phyloP scores from a whole-genome alignment of 164 flowering plant species.

The Macadamia integrifolia region DNA sequence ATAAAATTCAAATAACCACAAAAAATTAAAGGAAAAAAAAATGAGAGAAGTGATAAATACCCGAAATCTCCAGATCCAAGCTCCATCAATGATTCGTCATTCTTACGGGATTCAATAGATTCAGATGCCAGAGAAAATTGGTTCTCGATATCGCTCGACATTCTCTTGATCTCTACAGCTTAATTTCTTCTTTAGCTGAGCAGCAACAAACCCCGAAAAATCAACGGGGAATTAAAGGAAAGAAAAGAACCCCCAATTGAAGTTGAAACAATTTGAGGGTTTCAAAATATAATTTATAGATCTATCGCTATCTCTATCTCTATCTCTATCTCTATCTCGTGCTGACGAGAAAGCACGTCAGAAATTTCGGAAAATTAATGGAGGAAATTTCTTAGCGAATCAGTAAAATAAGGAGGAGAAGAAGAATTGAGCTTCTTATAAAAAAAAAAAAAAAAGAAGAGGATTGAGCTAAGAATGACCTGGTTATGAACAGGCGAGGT shows the following conservation, averaged over 20 bases:
- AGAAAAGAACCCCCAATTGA: neutral
- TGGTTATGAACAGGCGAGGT: neutral
- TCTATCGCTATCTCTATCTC: too few species aligned
- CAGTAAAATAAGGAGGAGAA: neutral
- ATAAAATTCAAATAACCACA: neutral
- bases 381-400: neutral
- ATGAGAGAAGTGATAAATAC: constrained; percentile 20
- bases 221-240: neutral
- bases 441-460: neutral
- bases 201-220: neutral
- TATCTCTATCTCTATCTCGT: too few species aligned
- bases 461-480: neutral
- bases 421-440: neutral
- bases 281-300: neutral
- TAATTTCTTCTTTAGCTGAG: neutral
- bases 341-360: too few species aligned
- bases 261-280: neutral
- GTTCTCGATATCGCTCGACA: constrained; percentile 11
- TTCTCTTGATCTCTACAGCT: constrained; percentile 4
- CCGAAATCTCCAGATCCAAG: constrained; percentile 35
- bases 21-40: neutral
- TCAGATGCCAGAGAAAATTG: neutral
- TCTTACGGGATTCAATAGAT: constrained; percentile 1
- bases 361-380: too few species aligned
- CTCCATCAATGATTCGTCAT: constrained; percentile 16